A percentile compares a stretch with the other conserved stretches of the same genome.
Evolutionary conservation across 192 early-diverging fungal species (phyloP).

Genomic region (Gonapodya prolifera): DNA sequence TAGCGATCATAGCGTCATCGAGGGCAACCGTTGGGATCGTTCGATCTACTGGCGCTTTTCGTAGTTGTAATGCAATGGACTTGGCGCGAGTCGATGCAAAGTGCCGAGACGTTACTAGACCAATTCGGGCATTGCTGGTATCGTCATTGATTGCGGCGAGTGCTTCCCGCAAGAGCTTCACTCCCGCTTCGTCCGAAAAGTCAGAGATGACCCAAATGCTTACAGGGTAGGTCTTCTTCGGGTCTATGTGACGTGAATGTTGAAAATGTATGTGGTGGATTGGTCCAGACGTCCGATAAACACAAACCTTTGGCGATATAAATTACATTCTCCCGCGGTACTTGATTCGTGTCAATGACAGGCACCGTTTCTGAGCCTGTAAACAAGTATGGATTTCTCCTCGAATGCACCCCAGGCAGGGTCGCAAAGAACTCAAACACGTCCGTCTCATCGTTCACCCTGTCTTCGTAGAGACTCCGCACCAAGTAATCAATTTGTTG

Average conservation of each 20-base stretch:
- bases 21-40: too few relatives aligned
- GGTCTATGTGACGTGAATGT: background rate
- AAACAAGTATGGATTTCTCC: conserved; percentile 57
- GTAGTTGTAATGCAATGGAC: too few relatives aligned
- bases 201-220: background rate
- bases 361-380: conserved; percentile 3
- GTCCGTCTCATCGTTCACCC: conserved; percentile 35
- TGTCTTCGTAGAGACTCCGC: conserved; percentile 29
- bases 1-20: too few relatives aligned
- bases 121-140: background rate
- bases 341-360: background rate
- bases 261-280: background rate
- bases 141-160: background rate
- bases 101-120: background rate
- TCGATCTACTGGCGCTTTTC: too few relatives aligned
- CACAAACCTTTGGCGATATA: background rate
- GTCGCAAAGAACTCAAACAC: conserved; percentile 63
- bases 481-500: conserved; percentile 34
- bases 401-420: conserved; percentile 35
- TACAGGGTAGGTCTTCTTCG: background rate
- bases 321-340: background rate
- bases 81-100: background rate
- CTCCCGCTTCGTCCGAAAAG: background rate
- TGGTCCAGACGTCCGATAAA: background rate
- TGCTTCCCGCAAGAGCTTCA: background rate